Base-by-base conservation (phyloP, 2,329 filamentous ascomycete species). In the Clathrospora elynae region DNA sequence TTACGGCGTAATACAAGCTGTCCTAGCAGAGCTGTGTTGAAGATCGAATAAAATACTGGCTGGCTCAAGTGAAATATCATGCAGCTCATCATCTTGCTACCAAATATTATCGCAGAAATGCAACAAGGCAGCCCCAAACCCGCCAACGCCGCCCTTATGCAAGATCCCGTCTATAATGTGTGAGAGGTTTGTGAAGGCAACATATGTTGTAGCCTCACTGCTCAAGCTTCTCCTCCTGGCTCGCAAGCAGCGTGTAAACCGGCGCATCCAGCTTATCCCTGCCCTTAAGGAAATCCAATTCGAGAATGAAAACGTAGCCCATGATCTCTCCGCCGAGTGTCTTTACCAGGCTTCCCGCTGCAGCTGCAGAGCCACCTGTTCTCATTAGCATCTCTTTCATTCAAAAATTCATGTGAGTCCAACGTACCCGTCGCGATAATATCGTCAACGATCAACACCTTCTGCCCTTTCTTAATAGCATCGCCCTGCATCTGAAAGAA, bases 401-500 rank as follows among this genome's bases (percentile, higher is more conserved):
- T 4, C 5, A 11, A 12, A 19, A 14, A 9, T 2, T 20, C 8
- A 34, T 19, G 11, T 12, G 7, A 17, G 16, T 12, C 4, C 24
- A 25, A 75, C 86, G 71, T 78, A 96, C 92, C 92, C 55, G 93
- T 99, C 43, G 93, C 93, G 75, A 99, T 97, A 67, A 99, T 95
- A 71, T 99, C 93, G 72, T 99, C 93, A 20, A 99, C 90, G 55
- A 99, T 81, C 51, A 99, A 77, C 44, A 96, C 92, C 71, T 86
- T 91, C 76, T 96, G 89, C 23, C 91, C 91, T 36, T 83, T 79
- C 75, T 87, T 85, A 64, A 99, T 85, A 30, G 86, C 86, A 71
- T 87, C 90, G 57, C 81, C 77, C 78, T 99, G 93, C 78, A 99
- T 95, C 80, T 97, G 89, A 77, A 99, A 97, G 69, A 86, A 86